Percentiles rank a stretch among this genome's conserved stretches.
phyloP scores from a whole-genome alignment of 192 early-diverging fungal genomes.

The Lunasporangiospora selenospora region DNA sequence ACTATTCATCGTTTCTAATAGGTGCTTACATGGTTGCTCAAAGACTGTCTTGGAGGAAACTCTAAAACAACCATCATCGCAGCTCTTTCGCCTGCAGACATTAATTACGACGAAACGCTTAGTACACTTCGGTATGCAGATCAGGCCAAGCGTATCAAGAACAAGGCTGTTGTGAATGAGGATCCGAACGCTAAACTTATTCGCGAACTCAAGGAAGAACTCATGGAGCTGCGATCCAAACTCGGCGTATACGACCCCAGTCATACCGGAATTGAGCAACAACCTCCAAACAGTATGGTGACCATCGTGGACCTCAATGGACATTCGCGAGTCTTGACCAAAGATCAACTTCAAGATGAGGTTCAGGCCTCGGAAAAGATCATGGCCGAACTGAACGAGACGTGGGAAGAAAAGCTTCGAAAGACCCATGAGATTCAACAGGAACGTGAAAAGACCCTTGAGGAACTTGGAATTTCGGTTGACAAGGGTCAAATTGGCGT shows the following conservation, averaged over 20 bases:
- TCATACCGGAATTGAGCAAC: slow-evolving; percentile 31
- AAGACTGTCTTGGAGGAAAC: slow-evolving; percentile 86
- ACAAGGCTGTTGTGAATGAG: slow-evolving; percentile 91
- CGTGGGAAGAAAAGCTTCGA: slow-evolving; percentile 83
- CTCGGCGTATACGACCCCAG: slow-evolving; percentile 56
- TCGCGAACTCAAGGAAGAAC: slow-evolving; percentile 84
- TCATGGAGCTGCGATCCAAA: slow-evolving; percentile 66
- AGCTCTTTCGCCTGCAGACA: slow-evolving; percentile 75
- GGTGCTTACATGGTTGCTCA: slow-evolving; percentile 83
- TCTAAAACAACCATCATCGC: slow-evolving; percentile 86
- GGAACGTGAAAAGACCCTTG: slow-evolving; percentile 75
- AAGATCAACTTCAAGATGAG: slow-evolving; percentile 75
- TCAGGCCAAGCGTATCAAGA: slow-evolving; percentile 90
- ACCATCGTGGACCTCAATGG: slow-evolving; percentile 54
- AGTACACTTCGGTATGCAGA: slow-evolving; percentile 91
- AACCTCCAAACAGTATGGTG: slow-evolving; percentile 41
- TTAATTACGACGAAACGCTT: slow-evolving; percentile 76
- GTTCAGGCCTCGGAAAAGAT: slow-evolving; percentile 87
- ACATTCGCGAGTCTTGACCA: slow-evolving; percentile 51
- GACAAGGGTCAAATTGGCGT: slow-evolving; percentile 77
- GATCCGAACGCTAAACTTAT: slow-evolving; percentile 81
- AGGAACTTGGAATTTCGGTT: slow-evolving; percentile 80
- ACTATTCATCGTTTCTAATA: no score
- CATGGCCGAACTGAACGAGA: slow-evolving; percentile 80
- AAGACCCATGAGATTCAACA: slow-evolving; percentile 75